A percentile compares a stretch with the other conserved stretches of the same genome.
Evolutionary conservation across 2,329 filamentous ascomycete genomes (phyloP).

Genomic region (Penicillium brevicompactum): DNA sequence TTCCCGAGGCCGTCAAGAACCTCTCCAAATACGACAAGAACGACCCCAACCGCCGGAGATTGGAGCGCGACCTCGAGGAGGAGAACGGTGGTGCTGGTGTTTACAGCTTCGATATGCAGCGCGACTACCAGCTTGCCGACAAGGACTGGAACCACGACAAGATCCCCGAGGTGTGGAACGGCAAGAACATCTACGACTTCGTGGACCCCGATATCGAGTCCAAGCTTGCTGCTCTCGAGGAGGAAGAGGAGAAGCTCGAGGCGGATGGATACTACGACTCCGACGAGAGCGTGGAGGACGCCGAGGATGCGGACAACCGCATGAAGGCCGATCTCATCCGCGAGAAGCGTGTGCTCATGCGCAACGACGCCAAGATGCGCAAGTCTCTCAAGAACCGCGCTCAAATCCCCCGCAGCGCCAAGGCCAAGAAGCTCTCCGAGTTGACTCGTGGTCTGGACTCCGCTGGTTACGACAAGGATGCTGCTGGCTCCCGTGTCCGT

Average conservation of each 20-base stretch:
- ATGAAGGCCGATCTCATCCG: slow-evolving; percentile 94
- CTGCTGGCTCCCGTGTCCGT: slow-evolving; percentile 72
- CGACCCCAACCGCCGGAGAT: slow-evolving; percentile 77
- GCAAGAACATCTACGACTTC: slow-evolving; percentile 97
- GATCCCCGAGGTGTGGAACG: slow-evolving; percentile 90
- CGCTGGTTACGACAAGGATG: slow-evolving; percentile 80
- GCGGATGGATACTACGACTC: slow-evolving; percentile 92
- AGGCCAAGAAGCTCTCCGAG: slow-evolving; percentile 79
- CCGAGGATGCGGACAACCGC: slow-evolving; percentile 81
- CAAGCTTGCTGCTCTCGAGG: slow-evolving; percentile 88
- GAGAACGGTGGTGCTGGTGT: slow-evolving; percentile 95
- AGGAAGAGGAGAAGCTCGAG: slow-evolving; percentile 91
- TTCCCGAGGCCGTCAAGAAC: slow-evolving; percentile 80
- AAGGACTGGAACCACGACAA: slow-evolving; percentile 95
- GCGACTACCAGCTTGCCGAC: slow-evolving; percentile 84
- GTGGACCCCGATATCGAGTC: slow-evolving; percentile 95
- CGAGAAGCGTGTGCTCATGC: slow-evolving; percentile 88
- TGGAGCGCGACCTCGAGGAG: slow-evolving; percentile 85
- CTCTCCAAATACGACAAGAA: slow-evolving; percentile 87
- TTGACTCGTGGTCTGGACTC: slow-evolving; percentile 84
- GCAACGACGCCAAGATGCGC: slow-evolving; percentile 92
- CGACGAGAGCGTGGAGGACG: slow-evolving; percentile 79
- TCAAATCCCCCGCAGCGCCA: slow-evolving; percentile 80
- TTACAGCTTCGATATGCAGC: slow-evolving; percentile 88
- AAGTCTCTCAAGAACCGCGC: slow-evolving; percentile 98